These are phyloP conservation scores for Mortierella sp. DNA, from an alignment of 371 early-diverging fungal species.

Conservation along the genomic window DNA sequence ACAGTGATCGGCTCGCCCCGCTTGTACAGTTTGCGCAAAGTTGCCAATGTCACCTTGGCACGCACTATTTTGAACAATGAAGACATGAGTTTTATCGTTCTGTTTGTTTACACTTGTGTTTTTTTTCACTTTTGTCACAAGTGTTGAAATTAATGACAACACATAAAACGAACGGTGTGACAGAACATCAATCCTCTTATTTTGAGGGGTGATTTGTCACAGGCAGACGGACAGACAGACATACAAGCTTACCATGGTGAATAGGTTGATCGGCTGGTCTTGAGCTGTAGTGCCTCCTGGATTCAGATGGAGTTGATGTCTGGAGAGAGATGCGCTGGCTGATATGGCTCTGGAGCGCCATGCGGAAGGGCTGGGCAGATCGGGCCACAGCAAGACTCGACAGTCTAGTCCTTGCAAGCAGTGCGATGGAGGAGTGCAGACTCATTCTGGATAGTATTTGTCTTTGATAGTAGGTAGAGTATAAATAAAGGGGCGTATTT, in stretches of 20 bases:
- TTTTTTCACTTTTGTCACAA: not conserved
- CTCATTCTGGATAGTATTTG: not conserved
- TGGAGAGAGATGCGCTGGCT: not conserved
- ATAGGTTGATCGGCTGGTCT: constrained; percentile 18
- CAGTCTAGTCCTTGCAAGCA: constrained; percentile 3
- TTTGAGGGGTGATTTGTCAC: not conserved
- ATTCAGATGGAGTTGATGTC: not conserved
- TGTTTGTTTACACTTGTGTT: not conserved
- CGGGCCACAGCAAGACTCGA: not conserved
- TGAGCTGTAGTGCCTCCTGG: constrained; percentile 19
- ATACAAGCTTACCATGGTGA: constrained; percentile 23
- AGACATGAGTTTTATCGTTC: not conserved
- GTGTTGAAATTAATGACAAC: not conserved
- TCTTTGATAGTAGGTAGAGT: not conserved
- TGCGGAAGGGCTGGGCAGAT: constrained; percentile 10
- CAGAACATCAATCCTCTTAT: constrained; percentile 14
- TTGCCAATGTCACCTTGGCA: constrained; percentile 87
- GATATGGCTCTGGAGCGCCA: constrained; percentile 3
- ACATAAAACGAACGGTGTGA: not conserved
- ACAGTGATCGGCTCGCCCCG: constrained; percentile 82
- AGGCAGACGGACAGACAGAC: not conserved
- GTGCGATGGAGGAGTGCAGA: not conserved
- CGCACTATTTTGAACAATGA: constrained; percentile 56
- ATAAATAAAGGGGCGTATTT: not conserved
- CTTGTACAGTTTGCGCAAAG: constrained; percentile 80